A percentile compares a stretch with the other conserved stretches of the same genome.
These are phyloP conservation scores for Acacia confusa DNA, from an alignment of 306 rosid genomes.

Conservation along the genomic window DNA sequence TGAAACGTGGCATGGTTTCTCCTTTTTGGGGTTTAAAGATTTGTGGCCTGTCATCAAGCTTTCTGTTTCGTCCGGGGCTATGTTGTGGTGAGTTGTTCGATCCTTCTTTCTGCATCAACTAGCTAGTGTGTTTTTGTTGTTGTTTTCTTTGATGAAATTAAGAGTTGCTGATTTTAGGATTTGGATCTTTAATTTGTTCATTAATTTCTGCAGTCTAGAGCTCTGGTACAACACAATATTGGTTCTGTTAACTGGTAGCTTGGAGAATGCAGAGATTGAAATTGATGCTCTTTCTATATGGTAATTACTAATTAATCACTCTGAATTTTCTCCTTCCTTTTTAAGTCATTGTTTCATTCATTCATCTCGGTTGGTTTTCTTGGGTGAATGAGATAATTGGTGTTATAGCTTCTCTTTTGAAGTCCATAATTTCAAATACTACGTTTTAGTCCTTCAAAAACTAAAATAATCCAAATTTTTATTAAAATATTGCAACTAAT, in stretches of 20 bases:
- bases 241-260: conserved; percentile 32
- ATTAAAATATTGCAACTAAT: no score
- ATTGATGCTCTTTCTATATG: background rate
- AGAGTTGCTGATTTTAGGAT: conserved; percentile 9
- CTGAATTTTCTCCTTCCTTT: background rate
- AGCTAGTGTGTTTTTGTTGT: background rate
- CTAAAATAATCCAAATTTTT: no score
- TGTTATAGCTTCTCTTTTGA: no score
- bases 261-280: background rate
- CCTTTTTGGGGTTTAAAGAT: background rate
- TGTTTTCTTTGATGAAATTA: background rate
- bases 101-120: background rate
- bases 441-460: no score
- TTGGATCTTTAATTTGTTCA: background rate
- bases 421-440: no score
- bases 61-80: conserved; percentile 55
- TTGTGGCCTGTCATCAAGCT: conserved; percentile 62
- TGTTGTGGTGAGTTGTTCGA: conserved; percentile 44
- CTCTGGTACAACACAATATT: conserved; percentile 55
- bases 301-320: conserved; percentile 27
- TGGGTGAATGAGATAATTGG: no score
- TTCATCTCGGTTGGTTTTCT: background rate
- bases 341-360: background rate
- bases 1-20: background rate
- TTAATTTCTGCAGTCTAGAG: conserved; percentile 41